A percentile compares a stretch with the other conserved stretches of the same genome.
phyloP scores from a whole-genome alignment of 2,329 filamentous ascomycete species.

The Cercospora citrullina region DNA sequence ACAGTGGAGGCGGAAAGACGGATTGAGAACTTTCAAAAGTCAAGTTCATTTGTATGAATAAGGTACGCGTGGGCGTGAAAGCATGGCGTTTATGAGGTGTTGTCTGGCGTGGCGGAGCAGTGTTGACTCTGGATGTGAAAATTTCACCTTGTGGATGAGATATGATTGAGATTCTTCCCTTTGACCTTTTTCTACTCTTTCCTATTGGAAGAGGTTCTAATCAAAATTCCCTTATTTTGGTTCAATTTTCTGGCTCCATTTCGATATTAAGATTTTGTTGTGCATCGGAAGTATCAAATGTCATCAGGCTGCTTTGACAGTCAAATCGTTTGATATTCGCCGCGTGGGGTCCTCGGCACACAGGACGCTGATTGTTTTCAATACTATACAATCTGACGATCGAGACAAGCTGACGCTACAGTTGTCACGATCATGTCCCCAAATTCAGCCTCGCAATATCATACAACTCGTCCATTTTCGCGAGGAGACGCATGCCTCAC shows the following conservation, averaged over 20 bases:
- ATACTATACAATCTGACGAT: background rate
- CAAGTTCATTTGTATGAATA: background rate
- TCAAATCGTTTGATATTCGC: background rate
- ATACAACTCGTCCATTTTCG: background rate
- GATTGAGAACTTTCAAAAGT: background rate
- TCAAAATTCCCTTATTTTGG: background rate
- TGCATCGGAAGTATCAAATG: background rate
- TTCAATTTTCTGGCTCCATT: background rate
- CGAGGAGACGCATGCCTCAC: background rate
- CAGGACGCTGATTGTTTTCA: background rate
- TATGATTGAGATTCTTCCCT: background rate
- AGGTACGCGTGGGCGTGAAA: background rate
- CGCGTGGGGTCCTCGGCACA: background rate
- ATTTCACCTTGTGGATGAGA: background rate
- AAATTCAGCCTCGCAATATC: background rate
- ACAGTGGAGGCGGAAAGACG: conserved; percentile 41
- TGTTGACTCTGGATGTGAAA: background rate
- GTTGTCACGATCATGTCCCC: background rate
- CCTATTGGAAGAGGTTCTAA: background rate
- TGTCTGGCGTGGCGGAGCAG: background rate
- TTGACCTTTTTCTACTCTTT: background rate
- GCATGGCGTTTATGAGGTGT: background rate
- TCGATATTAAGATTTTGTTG: background rate
- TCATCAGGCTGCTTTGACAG: background rate
- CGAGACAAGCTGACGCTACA: background rate